Evolutionary conservation across 805 yeast genomes (phyloP).

Genomic region (Wickerhamomyces kurtzmanii): DNA sequence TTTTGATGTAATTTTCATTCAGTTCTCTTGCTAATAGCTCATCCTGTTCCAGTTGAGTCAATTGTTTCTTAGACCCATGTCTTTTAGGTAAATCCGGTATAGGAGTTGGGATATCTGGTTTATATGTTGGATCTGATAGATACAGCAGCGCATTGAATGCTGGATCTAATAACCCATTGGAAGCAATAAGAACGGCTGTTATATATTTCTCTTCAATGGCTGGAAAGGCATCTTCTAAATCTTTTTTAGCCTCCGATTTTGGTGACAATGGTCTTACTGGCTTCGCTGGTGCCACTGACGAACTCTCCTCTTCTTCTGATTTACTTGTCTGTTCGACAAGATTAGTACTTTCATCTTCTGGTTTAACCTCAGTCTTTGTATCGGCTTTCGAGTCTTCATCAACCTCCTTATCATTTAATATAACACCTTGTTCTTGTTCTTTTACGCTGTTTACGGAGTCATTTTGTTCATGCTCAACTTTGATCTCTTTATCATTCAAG

Average conservation of each 20-base stretch:
- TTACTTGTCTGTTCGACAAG: slow-evolving; percentile 5
- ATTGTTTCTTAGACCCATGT: no score
- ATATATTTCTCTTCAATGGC: slow-evolving; percentile 57
- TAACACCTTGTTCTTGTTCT: slow-evolving; percentile 2
- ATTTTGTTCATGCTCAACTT: background rate
- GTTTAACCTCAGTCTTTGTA: slow-evolving; percentile 2
- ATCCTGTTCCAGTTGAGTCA: slow-evolving; percentile 53
- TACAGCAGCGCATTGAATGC: slow-evolving; percentile 85
- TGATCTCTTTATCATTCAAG: background rate
- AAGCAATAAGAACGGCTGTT: slow-evolving; percentile 77
- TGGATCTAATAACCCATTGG: slow-evolving; percentile 69
- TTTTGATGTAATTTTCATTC: slow-evolving; percentile 49
- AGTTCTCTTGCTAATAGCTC: slow-evolving; percentile 75
- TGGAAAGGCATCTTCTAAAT: slow-evolving; percentile 84
- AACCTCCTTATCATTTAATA: slow-evolving; percentile 2
- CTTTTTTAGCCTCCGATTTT: slow-evolving; percentile 38
- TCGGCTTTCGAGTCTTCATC: slow-evolving; percentile 3
- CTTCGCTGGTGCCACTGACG: slow-evolving; percentile 28
- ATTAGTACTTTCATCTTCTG: background rate
- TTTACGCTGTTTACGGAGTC: no score
- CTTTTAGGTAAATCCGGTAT: slow-evolving; percentile 21
- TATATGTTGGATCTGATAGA: slow-evolving; percentile 60
- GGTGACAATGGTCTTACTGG: slow-evolving; percentile 61
- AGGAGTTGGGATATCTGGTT: slow-evolving; percentile 14
- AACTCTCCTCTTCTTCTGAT: slow-evolving; percentile 5